phyloP scores from a whole-genome alignment of 2,329 filamentous ascomycete species.

The Fusarium nurragi region DNA sequence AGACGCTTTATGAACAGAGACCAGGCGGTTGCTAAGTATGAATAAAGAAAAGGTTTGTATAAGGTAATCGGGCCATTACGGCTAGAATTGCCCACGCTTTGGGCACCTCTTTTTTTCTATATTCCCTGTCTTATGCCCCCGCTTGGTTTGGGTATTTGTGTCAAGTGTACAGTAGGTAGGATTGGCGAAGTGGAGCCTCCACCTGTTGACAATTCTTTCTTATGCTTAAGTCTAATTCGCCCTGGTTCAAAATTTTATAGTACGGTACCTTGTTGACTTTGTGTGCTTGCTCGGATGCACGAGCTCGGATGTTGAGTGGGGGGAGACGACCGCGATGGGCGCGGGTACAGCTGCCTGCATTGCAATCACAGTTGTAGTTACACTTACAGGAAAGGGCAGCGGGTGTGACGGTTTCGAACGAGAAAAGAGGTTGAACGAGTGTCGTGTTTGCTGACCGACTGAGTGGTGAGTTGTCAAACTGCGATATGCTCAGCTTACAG shows the following conservation, averaged over 20 bases:
- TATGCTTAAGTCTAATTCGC: neutral
- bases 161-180: conserved; percentile 37
- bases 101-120: conserved; percentile 8
- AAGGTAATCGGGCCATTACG: conserved; percentile 31
- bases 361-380: neutral
- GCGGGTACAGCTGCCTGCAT: conserved; percentile 17
- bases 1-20: neutral
- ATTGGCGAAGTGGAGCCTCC: conserved; percentile 34
- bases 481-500: conserved; percentile 11
- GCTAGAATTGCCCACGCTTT: conserved; percentile 19
- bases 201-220: conserved; percentile 9
- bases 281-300: conserved; percentile 16
- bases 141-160: conserved; percentile 22
- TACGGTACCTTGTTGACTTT: conserved; percentile 14
- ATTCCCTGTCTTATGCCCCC: conserved; percentile 29
- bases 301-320: conserved; percentile 26
- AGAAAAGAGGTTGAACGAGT: neutral
- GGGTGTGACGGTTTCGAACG: conserved; percentile 14
- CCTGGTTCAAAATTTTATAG: neutral
- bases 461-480: conserved; percentile 22
- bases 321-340: neutral
- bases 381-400: neutral
- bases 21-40: neutral
- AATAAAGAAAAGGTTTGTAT: neutral
- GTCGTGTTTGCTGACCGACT: conserved; percentile 7